Conservation (phyloP, 139 green algal species). For the Chlamydomonas sp. region DNA sequence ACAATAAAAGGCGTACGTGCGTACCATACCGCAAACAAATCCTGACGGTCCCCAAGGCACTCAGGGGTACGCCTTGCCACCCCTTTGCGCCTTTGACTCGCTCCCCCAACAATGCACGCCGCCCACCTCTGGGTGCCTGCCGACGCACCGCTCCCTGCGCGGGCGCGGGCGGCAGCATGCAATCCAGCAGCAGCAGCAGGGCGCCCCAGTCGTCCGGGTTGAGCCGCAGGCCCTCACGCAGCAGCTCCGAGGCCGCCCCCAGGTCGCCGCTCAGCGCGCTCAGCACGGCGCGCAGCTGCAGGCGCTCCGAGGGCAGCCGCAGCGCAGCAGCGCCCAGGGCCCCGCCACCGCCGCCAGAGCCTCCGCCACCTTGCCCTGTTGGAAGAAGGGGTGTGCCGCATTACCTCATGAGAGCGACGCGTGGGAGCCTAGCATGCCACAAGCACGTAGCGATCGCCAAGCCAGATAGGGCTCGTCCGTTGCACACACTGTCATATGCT, state of each 20-base stretch:
- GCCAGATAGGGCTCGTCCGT: too few species aligned
- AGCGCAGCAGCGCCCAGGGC: conserved; percentile 20
- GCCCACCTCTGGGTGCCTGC: not conserved
- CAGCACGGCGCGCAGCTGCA: conserved; percentile 62
- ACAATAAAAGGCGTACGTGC: too few species aligned
- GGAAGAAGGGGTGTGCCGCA: too few species aligned
- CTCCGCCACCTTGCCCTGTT: conserved; percentile 54
- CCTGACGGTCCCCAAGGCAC: too few species aligned
- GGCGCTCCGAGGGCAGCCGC: conserved; percentile 52
- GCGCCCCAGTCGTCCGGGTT: conserved; percentile 69
- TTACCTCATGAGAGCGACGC: too few species aligned
- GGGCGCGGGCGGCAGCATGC: not conserved
- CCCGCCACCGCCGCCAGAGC: conserved; percentile 49
- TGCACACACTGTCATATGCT: too few species aligned
- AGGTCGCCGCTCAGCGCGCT: conserved; percentile 49
- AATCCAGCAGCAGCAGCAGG: conserved; percentile 21
- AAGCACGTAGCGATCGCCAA: too few species aligned
- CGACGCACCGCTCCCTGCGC: not conserved
- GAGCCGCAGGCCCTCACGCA: conserved; percentile 49
- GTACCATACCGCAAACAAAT: too few species aligned
- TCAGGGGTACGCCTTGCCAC: too few species aligned
- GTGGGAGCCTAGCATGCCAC: too few species aligned
- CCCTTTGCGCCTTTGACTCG: too few species aligned
- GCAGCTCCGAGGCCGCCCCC: conserved; percentile 41
- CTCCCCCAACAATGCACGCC: too few species aligned